Conservation (phyloP, 495 filamentous ascomycete species). For the Aspergillus sclerotioniger region DNA sequence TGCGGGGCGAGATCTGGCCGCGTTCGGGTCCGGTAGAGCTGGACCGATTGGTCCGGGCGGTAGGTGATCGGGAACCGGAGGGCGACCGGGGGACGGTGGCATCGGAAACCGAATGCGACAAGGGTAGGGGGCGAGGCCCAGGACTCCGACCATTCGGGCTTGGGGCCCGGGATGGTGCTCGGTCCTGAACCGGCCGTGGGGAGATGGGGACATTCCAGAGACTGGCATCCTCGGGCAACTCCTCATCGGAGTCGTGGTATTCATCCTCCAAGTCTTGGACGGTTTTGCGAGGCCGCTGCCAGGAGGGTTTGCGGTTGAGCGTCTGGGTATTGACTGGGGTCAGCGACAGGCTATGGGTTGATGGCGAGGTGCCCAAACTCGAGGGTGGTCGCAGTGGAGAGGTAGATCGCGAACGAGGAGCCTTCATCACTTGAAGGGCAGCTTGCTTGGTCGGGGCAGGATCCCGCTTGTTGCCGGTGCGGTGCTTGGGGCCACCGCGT, state of each 20-base stretch:
- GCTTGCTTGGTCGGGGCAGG: slow-evolving; percentile 23
- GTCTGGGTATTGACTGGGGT: slow-evolving; percentile 36
- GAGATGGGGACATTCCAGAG: slow-evolving; percentile 96
- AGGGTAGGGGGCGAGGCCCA: slow-evolving; percentile 39
- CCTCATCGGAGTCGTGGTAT: slow-evolving; percentile 85
- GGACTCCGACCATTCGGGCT: slow-evolving; percentile 56
- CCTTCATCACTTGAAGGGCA: slow-evolving; percentile 19
- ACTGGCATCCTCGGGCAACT: slow-evolving; percentile 87
- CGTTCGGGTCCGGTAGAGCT: slow-evolving; percentile 46
- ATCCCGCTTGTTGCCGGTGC: slow-evolving; percentile 26
- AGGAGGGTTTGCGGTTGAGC: slow-evolving; percentile 45
- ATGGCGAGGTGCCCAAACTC: slow-evolving; percentile 30
- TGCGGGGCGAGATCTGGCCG: slow-evolving; percentile 47
- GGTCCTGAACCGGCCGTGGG: slow-evolving; percentile 69
- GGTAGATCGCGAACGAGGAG: slow-evolving; percentile 41
- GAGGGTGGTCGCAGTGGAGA: slow-evolving; percentile 38
- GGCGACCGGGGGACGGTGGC: slow-evolving; percentile 11
- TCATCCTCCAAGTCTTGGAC: slow-evolving; percentile 79
- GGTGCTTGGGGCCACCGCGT: slow-evolving; percentile 23
- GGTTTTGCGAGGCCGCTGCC: slow-evolving; percentile 79
- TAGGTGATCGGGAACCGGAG: slow-evolving; percentile 25
- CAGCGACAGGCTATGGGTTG: slow-evolving; percentile 32
- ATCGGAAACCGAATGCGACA: slow-evolving; percentile 40
- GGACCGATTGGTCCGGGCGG: slow-evolving; percentile 36
- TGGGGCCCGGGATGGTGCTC: slow-evolving; percentile 48